Evolutionary conservation across 768 basidiomycete genomes (phyloP).

Genomic region (Tulasnella sp.): DNA sequence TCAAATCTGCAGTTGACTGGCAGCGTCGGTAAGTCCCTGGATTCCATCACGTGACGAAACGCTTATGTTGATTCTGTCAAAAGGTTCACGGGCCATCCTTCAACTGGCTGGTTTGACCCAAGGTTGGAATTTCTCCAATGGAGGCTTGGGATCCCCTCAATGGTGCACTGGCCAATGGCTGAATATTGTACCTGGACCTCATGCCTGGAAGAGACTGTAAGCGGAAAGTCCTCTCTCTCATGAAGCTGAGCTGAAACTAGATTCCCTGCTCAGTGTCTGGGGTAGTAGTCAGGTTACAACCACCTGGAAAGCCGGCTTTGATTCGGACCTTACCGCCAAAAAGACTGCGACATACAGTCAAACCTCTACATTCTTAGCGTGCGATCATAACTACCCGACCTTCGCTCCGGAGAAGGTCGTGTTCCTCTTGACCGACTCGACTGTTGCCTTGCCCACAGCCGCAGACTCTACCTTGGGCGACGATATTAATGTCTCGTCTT

Average conservation of each 20-base stretch:
- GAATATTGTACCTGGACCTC: not conserved
- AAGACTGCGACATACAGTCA: not conserved
- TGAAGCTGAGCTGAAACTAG: not conserved
- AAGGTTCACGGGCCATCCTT: not conserved
- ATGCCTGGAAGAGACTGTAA: not conserved
- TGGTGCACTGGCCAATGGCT: not conserved
- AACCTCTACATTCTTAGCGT: conserved; percentile 1
- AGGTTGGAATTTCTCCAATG: conserved; percentile 3
- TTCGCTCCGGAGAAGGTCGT: not conserved
- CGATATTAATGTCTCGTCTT: not conserved
- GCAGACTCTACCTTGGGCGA: not conserved
- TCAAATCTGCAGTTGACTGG: not conserved
- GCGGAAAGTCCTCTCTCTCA: not conserved
- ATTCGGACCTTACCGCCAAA: not conserved
- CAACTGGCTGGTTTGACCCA: not conserved
- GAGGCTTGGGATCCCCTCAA: not conserved
- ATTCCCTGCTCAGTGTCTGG: not conserved
- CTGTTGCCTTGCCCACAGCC: not conserved
- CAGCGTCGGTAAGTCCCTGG: not conserved
- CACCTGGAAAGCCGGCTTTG: not conserved
- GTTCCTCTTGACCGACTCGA: not conserved
- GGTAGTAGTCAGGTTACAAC: not conserved
- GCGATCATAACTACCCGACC: not conserved
- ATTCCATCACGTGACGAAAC: not conserved
- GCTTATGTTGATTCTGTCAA: not conserved